Evolutionary conservation across 1,284 basidiomycete genomes (phyloP), one percentile per base, ranked within the genome.

Genomic region (Wallemia hederae): DNA sequence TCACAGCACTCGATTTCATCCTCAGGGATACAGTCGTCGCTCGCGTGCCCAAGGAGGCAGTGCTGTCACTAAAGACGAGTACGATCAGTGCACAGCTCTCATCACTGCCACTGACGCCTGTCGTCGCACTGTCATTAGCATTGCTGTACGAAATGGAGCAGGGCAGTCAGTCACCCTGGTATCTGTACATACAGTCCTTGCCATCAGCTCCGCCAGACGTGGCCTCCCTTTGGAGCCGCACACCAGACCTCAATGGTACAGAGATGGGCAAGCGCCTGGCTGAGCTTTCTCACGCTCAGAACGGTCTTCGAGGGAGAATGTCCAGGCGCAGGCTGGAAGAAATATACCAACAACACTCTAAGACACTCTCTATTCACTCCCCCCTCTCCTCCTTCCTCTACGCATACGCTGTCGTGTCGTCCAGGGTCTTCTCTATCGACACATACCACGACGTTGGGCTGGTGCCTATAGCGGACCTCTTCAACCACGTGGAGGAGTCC

Each of bases 401-500:
- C 62, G 81, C 85, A 1, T 91, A 82, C 71, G 77, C 80, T 1
- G 76, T 92, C 27, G 85, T 91, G 49, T 83, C 81, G 11, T 87
- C 87, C 1, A 76, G 89, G 39, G 83, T 89, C 0, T 96, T 96
- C 71, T 72, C 85, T 60, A 80, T 91, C 60, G 89, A 94, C 69
- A 76, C 80, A 2, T 90, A 81, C 69, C 86, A 91, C 69, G 80
- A 81, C 1, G 74, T 90, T 24, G 78, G 83, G 1, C 83, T 96
- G 78, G 85, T 90, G 15, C 88, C 89, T 1, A 78, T 91, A 63
- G 87, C 88, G 27, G 89, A 92, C 70, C 77, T 80, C 78, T 86
- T 49, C 39, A 49, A 49, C 19, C 39, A 49, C n/a, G 3, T 22
- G 19, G 39, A 49, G 19, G 39, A 49, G n/a, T n/a, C 39, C 22